Evolutionary conservation across 495 filamentous ascomycete genomes (phyloP).

Genomic region (Xylaria scruposa): DNA sequence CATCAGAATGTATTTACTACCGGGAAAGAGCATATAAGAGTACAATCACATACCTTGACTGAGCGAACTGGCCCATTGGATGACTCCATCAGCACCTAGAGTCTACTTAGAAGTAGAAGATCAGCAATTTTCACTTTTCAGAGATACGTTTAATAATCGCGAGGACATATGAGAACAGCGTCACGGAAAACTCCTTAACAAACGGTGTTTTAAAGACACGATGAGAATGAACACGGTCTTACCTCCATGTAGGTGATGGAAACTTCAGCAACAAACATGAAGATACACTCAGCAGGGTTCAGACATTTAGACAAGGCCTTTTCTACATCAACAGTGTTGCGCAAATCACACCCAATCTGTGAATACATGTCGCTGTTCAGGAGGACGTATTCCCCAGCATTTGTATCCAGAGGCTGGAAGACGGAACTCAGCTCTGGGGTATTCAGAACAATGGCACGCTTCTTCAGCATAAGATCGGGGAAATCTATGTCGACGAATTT

Average conservation of each 20-base stretch:
- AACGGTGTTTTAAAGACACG: background rate
- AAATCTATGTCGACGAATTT: conserved; percentile 91
- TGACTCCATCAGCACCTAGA: conserved; percentile 72
- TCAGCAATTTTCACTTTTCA: background rate
- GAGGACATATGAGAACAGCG: background rate
- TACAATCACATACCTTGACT: conserved; percentile 59
- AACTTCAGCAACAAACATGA: conserved; percentile 87
- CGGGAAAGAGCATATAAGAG: conserved; percentile 15
- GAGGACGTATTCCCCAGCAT: conserved; percentile 50
- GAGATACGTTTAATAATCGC: background rate
- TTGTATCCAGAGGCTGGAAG: conserved; percentile 51
- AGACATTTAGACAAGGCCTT: conserved; percentile 61
- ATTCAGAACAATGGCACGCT: conserved; percentile 67
- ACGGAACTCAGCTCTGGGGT: conserved; percentile 65
- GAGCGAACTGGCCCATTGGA: conserved; percentile 71
- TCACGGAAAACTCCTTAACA: too few species aligned
- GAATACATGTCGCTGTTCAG: conserved; percentile 74
- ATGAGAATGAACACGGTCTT: background rate
- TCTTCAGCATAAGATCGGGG: conserved; percentile 76
- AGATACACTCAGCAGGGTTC: conserved; percentile 59
- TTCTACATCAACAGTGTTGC: conserved; percentile 65
- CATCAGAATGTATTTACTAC: conserved; percentile 28
- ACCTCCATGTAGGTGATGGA: conserved; percentile 88
- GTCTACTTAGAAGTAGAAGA: conserved; percentile 34
- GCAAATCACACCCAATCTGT: conserved; percentile 83